Evolutionary conservation across 805 yeast species (phyloP).

Genomic region (Naumovozyma castellii): DNA sequence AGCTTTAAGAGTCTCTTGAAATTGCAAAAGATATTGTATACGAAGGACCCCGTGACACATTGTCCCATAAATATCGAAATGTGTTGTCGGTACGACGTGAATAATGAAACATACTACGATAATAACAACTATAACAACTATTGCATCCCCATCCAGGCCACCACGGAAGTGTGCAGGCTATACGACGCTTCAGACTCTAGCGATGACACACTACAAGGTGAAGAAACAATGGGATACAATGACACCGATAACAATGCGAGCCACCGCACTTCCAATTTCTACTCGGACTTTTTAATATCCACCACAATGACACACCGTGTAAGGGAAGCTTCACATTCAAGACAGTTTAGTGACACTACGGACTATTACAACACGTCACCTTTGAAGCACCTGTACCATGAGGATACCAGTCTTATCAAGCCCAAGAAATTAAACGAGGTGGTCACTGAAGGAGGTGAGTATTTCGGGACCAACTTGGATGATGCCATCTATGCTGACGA

Average conservation of each 20-base stretch:
- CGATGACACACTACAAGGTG: neutral
- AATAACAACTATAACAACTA: slow-evolving; percentile 30
- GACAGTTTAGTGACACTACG: slow-evolving; percentile 26
- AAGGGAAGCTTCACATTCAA: slow-evolving; percentile 5
- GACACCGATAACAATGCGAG: neutral
- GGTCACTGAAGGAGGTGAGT: slow-evolving; percentile 10
- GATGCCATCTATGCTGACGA: too few species aligned
- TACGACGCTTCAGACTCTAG: too few species aligned
- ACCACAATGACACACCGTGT: slow-evolving; percentile 17
- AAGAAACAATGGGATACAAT: neutral
- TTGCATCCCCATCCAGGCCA: slow-evolving; percentile 9
- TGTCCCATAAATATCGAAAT: slow-evolving; percentile 18
- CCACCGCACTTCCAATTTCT: neutral
- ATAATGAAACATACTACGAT: slow-evolving; percentile 29
- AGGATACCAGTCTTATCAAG: slow-evolving; percentile 16
- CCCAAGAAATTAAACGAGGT: slow-evolving; percentile 19
- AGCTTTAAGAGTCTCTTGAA: slow-evolving; percentile 21
- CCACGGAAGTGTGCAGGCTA: slow-evolving; percentile 3
- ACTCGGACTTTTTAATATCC: slow-evolving; percentile 12
- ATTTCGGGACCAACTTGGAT: too few species aligned
- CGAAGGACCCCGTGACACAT: slow-evolving; percentile 1
- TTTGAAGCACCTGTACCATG: slow-evolving; percentile 26
- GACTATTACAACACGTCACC: slow-evolving; percentile 30
- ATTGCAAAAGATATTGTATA: slow-evolving; percentile 13
- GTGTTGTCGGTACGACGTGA: slow-evolving; percentile 29